These are phyloP conservation scores for Cladobotryum mycophilum DNA, from an alignment of 2,329 filamentous ascomycete species.

Conservation along the genomic window DNA sequence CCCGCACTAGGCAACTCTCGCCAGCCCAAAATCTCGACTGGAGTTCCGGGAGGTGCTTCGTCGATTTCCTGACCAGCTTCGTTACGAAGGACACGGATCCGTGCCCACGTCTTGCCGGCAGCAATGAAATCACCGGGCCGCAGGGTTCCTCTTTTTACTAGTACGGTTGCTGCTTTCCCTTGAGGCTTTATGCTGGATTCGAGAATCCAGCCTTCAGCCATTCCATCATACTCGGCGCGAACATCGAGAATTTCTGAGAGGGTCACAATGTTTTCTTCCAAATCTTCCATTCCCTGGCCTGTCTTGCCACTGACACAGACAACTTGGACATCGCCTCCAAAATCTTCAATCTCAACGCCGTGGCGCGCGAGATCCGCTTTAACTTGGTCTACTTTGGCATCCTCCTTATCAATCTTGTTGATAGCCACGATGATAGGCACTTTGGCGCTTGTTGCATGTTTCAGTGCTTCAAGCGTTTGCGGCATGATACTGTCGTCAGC, in stretches of 20 bases:
- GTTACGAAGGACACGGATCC: conserved; percentile 76
- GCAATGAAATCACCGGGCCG: conserved; percentile 75
- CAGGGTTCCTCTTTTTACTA: conserved; percentile 83
- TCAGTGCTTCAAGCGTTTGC: conserved; percentile 92
- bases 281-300: conserved; percentile 79
- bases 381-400: conserved; percentile 72
- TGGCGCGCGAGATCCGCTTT: conserved; percentile 80
- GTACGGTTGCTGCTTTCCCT: conserved; percentile 80
- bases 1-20: conserved; percentile 74
- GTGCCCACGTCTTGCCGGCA: conserved; percentile 82
- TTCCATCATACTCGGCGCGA: conserved; percentile 68
- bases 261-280: conserved; percentile 85
- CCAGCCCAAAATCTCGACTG: conserved; percentile 95
- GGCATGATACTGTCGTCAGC: conserved; percentile 97
- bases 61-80: conserved; percentile 69
- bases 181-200: conserved; percentile 82
- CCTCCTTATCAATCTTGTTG: conserved; percentile 91
- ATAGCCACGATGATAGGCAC: conserved; percentile 97
- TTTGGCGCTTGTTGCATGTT: conserved; percentile 78
- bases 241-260: conserved; percentile 88
- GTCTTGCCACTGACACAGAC: conserved; percentile 91
- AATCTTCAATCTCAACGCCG: conserved; percentile 89
- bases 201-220: conserved; percentile 87
- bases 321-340: conserved; percentile 87
- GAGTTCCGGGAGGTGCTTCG: conserved; percentile 78